These are phyloP conservation scores for Pichia occidentalis DNA, from an alignment of 805 yeast species.

Conservation along the genomic window DNA sequence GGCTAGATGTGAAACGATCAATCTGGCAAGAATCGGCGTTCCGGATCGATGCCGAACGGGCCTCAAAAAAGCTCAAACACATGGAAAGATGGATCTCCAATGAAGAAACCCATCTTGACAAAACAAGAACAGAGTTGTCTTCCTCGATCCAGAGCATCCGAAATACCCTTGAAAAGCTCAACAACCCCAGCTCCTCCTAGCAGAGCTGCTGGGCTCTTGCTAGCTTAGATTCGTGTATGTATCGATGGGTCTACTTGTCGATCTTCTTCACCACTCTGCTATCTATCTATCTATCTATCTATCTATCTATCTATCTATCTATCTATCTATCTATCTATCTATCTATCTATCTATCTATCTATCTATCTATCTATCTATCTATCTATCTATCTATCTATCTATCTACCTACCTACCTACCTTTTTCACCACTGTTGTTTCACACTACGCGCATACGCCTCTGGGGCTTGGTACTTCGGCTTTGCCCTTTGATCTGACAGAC, in stretches of 20 bases:
- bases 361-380: no score
- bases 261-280: no score
- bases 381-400: no score
- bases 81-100: conserved; percentile 19
- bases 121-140: conserved; percentile 15
- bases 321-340: no score
- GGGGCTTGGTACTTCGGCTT: conserved; percentile 34
- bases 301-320: no score
- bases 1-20: conserved; percentile 18
- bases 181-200: conserved; percentile 1
- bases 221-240: neutral
- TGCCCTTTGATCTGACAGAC: no score
- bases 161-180: conserved; percentile 15
- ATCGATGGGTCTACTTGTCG: neutral
- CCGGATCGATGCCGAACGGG: conserved; percentile 21
- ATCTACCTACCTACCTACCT: no score
- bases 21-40: conserved; percentile 25
- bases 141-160: conserved; percentile 20
- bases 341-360: no score
- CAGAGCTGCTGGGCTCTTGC: neutral
- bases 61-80: conserved; percentile 14
- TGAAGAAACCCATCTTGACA: conserved; percentile 15
- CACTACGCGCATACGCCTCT: conserved; percentile 1
- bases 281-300: no score
- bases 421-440: no score